Evolutionary conservation across 352 stramenopile species (phyloP).

Genomic region (Phytophthora hibernalis): DNA sequence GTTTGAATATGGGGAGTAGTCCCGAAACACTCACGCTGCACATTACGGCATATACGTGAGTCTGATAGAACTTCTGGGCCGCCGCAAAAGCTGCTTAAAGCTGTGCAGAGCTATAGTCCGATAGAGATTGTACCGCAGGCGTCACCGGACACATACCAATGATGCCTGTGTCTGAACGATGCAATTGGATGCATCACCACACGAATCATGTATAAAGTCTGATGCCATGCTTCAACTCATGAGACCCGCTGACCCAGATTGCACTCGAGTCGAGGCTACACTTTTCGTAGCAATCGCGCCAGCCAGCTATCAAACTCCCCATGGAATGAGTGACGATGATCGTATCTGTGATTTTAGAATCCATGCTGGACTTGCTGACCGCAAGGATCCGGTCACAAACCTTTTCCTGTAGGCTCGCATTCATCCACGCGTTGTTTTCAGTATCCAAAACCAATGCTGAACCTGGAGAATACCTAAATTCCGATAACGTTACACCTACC

Average conservation of each 20-base stretch:
- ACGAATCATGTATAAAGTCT: conserved; percentile 12
- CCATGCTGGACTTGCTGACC: conserved; percentile 1
- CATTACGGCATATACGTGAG: conserved; percentile 28
- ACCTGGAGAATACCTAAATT: no score
- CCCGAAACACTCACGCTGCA: conserved; percentile 33
- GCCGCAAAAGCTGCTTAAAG: conserved; percentile 23
- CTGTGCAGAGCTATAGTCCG: conserved; percentile 9
- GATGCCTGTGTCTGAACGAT: conserved; percentile 6
- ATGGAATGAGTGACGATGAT: conserved; percentile 27
- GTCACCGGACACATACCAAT: conserved; percentile 9
- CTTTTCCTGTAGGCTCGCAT: conserved; percentile 5
- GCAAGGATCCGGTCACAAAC: conserved; percentile 9
- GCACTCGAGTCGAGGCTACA: conserved; percentile 20
- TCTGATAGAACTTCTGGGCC: conserved; percentile 23
- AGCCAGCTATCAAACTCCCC: conserved; percentile 20
- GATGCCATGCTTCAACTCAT: conserved; percentile 28
- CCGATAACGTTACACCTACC: no score
- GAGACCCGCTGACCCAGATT: conserved; percentile 25
- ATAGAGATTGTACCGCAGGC: conserved; percentile 17
- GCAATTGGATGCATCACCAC: background rate
- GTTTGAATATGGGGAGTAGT: conserved; percentile 26
- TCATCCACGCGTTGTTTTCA: conserved; percentile 5
- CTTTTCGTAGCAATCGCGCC: conserved; percentile 20
- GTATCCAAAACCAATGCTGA: conserved; percentile 21
- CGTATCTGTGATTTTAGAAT: conserved; percentile 10